Evolutionary conservation across 2,329 filamentous ascomycete genomes (phyloP), one percentile per base, ranked within the genome.

Genomic region (Phoma herbarum): DNA sequence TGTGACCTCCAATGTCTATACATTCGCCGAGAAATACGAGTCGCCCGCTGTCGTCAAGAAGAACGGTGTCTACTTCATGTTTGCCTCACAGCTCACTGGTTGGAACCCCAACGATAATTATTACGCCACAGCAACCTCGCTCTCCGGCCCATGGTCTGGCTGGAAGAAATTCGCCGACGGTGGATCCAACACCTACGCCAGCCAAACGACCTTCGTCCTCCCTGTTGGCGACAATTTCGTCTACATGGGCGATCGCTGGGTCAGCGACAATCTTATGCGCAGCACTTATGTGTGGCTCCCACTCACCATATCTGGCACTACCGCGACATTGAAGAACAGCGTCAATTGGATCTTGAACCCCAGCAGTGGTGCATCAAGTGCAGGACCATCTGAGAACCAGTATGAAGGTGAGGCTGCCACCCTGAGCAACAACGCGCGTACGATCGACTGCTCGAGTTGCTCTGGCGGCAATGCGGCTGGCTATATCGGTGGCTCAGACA

Each of bases 211-310:
- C 33, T 89, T 82, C 64, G 80, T 90, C 22, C 80, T 89, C 20
- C 73, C 76, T 4, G 68, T 84, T 25, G 71, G 77, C 37, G 74
- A 77, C 37, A 72, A 67, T 6, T 79, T 80, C 47, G 82, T 88
- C 61, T 90, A 90, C 74, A 84, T 89, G 75, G 88, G 88, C 20
- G 88, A 91, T 74, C 84, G 88, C 22, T 90, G 88, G 88, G 74
- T 85, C 0, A 82, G 80, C 5, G 71, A 73, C n/a, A 86, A 90
- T 61, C 80, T 91, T 0, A 83, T 82, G 73, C 77, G 83, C 0
- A 85, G 82, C 50, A 88, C 86, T 0, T 90, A 90, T 65, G 77
- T 90, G 39, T 90, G 87, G 88, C 79, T 90, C 0, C 88, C 88
- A 0, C 74, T 90, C 0, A 77, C 69, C 4, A 79, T 88, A 59